A percentile compares a stretch with the other conserved stretches of the same genome.
Conservation (phyloP, 179 eudicot genomes). For the Corrigiola litoralis region DNA sequence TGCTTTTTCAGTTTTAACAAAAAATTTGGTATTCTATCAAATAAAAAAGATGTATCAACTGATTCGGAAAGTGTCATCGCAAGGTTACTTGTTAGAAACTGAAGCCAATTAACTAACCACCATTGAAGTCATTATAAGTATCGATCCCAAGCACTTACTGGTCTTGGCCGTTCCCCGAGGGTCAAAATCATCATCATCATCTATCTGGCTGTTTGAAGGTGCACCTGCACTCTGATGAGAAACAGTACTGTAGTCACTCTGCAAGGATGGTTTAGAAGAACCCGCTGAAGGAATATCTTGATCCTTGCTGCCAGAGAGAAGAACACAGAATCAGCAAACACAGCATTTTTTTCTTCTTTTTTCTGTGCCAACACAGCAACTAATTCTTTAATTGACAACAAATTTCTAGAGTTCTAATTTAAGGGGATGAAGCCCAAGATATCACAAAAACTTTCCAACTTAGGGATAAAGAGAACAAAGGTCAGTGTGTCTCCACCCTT, state of each 20-base stretch:
- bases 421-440: no score
- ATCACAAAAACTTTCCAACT: background rate
- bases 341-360: background rate
- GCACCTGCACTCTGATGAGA: conserved; percentile 41
- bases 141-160: conserved; percentile 45
- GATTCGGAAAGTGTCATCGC: no score
- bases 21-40: no score
- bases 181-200: conserved; percentile 89
- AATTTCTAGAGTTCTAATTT: no score
- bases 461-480: no score
- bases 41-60: no score
- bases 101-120: background rate
- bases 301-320: conserved; percentile 50
- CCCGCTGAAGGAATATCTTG: conserved; percentile 38
- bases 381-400: background rate
- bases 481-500: no score
- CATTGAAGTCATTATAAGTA: no score
- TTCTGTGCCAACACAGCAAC: no score
- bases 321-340: conserved; percentile 14
- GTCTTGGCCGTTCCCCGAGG: conserved; percentile 74
- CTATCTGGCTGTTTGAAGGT: conserved; percentile 33
- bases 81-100: background rate
- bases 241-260: conserved; percentile 28
- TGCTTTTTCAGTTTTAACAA: no score
- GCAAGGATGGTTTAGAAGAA: conserved; percentile 31